Evolutionary conservation across 2,329 filamentous ascomycete species (phyloP).

Genomic region (Aspergillus sp.): DNA sequence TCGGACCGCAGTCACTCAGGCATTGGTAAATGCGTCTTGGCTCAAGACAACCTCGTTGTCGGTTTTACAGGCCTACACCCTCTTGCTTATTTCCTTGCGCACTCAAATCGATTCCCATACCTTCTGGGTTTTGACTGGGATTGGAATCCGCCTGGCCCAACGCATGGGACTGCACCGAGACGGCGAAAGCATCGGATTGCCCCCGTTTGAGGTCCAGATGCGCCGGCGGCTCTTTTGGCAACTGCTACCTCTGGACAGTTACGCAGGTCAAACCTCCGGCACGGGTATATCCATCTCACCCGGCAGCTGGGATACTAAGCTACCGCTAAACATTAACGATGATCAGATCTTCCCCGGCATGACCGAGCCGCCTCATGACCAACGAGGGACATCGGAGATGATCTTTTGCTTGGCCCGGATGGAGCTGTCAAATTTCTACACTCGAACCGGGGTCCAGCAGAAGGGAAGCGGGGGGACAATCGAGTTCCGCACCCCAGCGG

Average conservation of each 20-base stretch:
- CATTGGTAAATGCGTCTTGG: constrained; percentile 22
- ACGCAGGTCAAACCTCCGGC: constrained; percentile 34
- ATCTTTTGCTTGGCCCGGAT: constrained; percentile 33
- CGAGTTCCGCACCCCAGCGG: constrained; percentile 12
- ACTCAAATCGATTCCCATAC: constrained; percentile 48
- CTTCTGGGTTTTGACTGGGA: constrained; percentile 54
- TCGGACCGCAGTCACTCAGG: constrained; percentile 11
- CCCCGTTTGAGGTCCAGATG: constrained; percentile 50
- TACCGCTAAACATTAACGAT: constrained; percentile 46
- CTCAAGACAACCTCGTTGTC: constrained; percentile 20
- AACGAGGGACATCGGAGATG: constrained; percentile 49
- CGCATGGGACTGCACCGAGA: constrained; percentile 54
- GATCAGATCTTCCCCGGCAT: constrained; percentile 44
- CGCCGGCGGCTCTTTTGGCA: constrained; percentile 32
- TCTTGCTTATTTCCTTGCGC: constrained; percentile 32
- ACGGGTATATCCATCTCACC: constrained; percentile 20
- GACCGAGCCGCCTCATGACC: constrained; percentile 43
- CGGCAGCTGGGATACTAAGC: constrained; percentile 24
- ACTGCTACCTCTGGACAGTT: constrained; percentile 25
- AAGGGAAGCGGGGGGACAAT: constrained; percentile 7
- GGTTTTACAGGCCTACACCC: constrained; percentile 20
- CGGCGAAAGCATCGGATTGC: constrained; percentile 46
- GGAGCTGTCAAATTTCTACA: constrained; percentile 30
- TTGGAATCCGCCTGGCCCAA: constrained; percentile 49
- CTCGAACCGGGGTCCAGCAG: constrained; percentile 15